These are phyloP conservation scores for Kickxella alabastrina DNA, from an alignment of 192 early-diverging fungal species.

Conservation along the genomic window DNA sequence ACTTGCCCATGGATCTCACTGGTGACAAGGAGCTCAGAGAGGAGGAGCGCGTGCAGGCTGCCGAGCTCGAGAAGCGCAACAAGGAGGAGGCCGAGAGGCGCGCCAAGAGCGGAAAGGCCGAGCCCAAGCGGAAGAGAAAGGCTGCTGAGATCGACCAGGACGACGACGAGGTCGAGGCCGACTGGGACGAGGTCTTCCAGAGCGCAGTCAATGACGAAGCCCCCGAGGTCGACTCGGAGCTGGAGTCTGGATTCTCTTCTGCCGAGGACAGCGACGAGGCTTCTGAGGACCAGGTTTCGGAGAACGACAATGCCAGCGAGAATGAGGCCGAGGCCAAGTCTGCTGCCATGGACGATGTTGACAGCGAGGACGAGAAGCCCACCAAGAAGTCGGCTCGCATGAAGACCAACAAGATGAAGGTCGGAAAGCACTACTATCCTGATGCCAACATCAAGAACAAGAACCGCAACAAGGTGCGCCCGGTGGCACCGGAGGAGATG, in stretches of 20 bases:
- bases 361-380: conserved; percentile 46
- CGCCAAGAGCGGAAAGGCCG: conserved; percentile 12
- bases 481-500: conserved; percentile 57
- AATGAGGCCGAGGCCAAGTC: conserved; percentile 39
- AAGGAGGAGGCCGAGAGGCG: conserved; percentile 37
- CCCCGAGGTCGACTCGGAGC: conserved; percentile 39
- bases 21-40: conserved; percentile 57
- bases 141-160: conserved; percentile 37
- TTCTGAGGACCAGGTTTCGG: background rate
- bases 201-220: conserved; percentile 68
- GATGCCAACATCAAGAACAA: conserved; percentile 94
- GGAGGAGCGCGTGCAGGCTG: conserved; percentile 40
- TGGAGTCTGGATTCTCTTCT: conserved; percentile 45
- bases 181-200: conserved; percentile 88
- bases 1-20: conserved; percentile 78
- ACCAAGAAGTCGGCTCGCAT: conserved; percentile 67
- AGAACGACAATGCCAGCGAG: conserved; percentile 26
- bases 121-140: conserved; percentile 28
- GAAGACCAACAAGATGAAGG: conserved; percentile 91
- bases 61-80: conserved; percentile 29
- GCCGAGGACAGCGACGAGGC: conserved; percentile 44
- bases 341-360: conserved; percentile 44
- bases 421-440: conserved; percentile 87
- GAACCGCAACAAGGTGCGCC: conserved; percentile 78
- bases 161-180: conserved; percentile 52